Evolutionary conservation across 106 monocot species (phyloP), one percentile per base, ranked within the genome.

Genomic region (Posidonia australis): DNA sequence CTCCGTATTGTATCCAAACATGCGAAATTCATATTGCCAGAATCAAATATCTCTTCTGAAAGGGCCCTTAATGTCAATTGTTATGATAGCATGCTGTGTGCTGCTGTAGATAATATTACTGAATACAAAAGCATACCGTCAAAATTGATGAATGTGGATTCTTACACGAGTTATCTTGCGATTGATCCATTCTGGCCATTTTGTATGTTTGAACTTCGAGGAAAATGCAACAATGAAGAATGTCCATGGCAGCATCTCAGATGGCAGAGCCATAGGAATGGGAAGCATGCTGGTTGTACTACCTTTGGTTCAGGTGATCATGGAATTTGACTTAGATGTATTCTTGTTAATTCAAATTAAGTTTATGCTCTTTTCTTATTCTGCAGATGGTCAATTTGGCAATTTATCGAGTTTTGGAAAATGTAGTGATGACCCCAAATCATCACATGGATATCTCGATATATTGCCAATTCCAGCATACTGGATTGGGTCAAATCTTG

Each of bases 151-250:
- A 44, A 58, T 27, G 30, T 44, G 6, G 73, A 46, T 68, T 46
- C 32, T 31, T 28, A 60, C 58, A 55, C 56, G 9, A 57, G 21
- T 66, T 56, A 72, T 59, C 13, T 61, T 68, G 51, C 29, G 68
- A 67, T 91, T 70, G 87, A 98, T 76, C 87, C 84, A 44, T 91
- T 91, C 46, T 79, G 82, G 81, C 90, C 96, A 7, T 71, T 98
- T 56, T 98, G 96, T 55, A 81, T 87, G 70, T 98, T 85, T 83
- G 96, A 98, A 71, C 84, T 98, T 47, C 84, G 96, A 63, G 96
- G 96, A 58, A 98, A 76, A 77, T 98, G 96, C 54, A 91, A 98
- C 61, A 77, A 98, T 72, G 87, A 88, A 55, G 83, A 87, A 76
- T 98, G 96, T 44, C 54, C 46, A 29, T 87, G 82, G 87, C 90